phyloP scores from a whole-genome alignment of 441 rosid species.

The Euphorbia schlechtendalii region DNA sequence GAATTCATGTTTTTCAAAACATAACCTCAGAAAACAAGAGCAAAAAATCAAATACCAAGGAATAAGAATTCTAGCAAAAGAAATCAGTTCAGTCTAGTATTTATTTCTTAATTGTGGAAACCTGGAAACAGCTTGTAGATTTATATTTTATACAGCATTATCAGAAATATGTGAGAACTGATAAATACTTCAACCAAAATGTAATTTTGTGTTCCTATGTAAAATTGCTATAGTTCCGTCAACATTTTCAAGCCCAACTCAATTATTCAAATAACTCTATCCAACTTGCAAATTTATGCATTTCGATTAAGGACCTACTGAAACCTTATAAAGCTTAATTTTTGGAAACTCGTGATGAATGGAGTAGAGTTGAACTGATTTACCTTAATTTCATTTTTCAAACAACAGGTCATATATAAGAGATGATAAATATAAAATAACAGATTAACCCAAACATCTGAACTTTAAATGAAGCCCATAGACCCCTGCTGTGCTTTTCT shows the following conservation, averaged over 20 bases:
- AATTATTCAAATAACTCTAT: background rate
- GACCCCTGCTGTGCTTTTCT: background rate
- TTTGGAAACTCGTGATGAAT: background rate
- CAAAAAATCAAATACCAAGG: too few species aligned
- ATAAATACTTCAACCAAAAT: background rate
- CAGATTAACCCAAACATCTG: too few species aligned
- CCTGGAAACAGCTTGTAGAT: background rate
- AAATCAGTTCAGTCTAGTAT: too few species aligned
- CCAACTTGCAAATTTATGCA: background rate
- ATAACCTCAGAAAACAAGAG: too few species aligned
- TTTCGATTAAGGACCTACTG: background rate
- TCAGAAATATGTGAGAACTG: background rate
- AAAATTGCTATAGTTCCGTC: background rate
- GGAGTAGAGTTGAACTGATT: too few species aligned
- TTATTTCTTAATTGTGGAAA: background rate
- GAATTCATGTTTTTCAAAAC: background rate
- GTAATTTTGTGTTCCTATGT: background rate
- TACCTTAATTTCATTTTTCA: background rate
- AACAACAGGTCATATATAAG: background rate
- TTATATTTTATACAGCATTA: background rate
- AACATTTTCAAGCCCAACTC: background rate
- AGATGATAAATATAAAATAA: too few species aligned
- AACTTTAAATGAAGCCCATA: too few species aligned
- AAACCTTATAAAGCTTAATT: background rate
- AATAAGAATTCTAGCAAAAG: too few species aligned